Percentiles rank a stretch among this genome's conserved stretches.
Evolutionary conservation across 1,284 basidiomycete species (phyloP).

Genomic region (Rhodotorula sp.): DNA sequence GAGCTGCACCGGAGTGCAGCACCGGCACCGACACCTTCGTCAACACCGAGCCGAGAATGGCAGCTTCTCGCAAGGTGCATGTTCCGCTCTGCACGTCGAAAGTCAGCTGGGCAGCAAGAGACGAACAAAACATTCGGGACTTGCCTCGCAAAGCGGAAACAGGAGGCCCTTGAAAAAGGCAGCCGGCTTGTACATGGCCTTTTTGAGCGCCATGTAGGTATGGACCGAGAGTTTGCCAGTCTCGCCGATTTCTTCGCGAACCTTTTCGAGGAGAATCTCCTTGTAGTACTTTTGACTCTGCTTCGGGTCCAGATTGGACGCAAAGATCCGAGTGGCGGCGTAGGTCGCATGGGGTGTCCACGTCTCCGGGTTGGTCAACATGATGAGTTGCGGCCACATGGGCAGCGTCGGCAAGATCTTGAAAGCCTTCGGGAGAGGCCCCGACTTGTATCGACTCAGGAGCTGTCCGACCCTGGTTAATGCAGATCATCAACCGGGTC

Average conservation of each 20-base stretch:
- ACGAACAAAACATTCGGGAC: slow-evolving; percentile 42
- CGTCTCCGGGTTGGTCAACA: slow-evolving; percentile 83
- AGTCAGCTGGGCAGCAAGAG: background rate
- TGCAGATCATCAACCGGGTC: background rate
- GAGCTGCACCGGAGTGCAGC: slow-evolving; percentile 91
- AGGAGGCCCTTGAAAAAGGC: slow-evolving; percentile 99
- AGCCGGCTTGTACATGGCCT: slow-evolving; percentile 91
- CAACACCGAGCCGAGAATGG: slow-evolving; percentile 88
- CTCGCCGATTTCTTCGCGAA: slow-evolving; percentile 79
- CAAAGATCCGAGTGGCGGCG: slow-evolving; percentile 91
- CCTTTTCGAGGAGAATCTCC: slow-evolving; percentile 85
- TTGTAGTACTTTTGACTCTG: slow-evolving; percentile 94
- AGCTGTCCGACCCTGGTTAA: slow-evolving; percentile 72
- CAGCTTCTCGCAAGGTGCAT: slow-evolving; percentile 91
- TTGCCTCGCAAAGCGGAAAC: slow-evolving; percentile 88
- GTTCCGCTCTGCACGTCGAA: slow-evolving; percentile 56
- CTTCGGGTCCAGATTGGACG: slow-evolving; percentile 92
- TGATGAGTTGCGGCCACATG: slow-evolving; percentile 93
- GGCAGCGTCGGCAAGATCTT: slow-evolving; percentile 96
- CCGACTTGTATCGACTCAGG: slow-evolving; percentile 88
- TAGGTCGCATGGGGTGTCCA: slow-evolving; percentile 96
- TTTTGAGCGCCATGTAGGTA: slow-evolving; percentile 80
- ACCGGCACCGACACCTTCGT: slow-evolving; percentile 91
- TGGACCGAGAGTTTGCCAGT: slow-evolving; percentile 85
- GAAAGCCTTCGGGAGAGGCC: slow-evolving; percentile 93